A percentile compares a stretch with the other conserved stretches of the same genome.
Conservation (phyloP, 2,329 filamentous ascomycete species). For the Sporothrix inflata region DNA sequence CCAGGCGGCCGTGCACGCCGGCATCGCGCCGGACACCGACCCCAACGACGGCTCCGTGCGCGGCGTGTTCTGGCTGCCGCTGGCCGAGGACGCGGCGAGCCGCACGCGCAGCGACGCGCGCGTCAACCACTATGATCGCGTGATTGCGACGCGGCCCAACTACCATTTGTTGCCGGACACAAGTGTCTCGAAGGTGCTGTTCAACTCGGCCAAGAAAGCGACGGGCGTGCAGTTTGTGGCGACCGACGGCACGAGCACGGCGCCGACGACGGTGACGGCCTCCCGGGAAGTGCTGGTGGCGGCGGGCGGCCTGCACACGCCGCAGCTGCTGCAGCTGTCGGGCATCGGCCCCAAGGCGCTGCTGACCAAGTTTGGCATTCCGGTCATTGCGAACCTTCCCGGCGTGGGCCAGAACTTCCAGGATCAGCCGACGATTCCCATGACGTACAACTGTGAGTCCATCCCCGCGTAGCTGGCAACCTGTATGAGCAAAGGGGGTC, state of each 20-base stretch:
- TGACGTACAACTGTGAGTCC: conserved; percentile 30
- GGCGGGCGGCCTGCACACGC: conserved; percentile 48
- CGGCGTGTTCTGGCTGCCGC: conserved; percentile 36
- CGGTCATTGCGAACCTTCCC: conserved; percentile 44
- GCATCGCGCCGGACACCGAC: conserved; percentile 24
- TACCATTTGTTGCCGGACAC: conserved; percentile 49
- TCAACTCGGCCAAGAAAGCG: conserved; percentile 53
- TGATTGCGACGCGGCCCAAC: conserved; percentile 42
- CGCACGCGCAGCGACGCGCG: conserved; percentile 46
- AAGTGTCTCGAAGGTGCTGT: conserved; percentile 49
- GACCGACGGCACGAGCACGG: conserved; percentile 41
- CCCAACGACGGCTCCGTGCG: conserved; percentile 24
- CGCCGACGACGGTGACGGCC: conserved; percentile 31
- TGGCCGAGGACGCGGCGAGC: conserved; percentile 21
- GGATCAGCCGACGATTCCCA: conserved; percentile 40
- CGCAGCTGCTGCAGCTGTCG: conserved; percentile 50
- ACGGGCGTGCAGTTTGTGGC: conserved; percentile 62
- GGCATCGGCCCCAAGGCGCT: conserved; percentile 51
- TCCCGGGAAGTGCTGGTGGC: conserved; percentile 48
- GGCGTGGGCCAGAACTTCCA: conserved; percentile 48
- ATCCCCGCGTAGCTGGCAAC: not conserved
- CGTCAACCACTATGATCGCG: conserved; percentile 46
- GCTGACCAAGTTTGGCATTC: conserved; percentile 45
- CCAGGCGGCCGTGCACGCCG: not conserved
- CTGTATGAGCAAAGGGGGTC: too few relatives aligned